Percentiles rank a stretch among this genome's conserved stretches.
Evolutionary conservation across 2,329 filamentous ascomycete genomes (phyloP).

Genomic region (Sarocladium brachiariae): DNA sequence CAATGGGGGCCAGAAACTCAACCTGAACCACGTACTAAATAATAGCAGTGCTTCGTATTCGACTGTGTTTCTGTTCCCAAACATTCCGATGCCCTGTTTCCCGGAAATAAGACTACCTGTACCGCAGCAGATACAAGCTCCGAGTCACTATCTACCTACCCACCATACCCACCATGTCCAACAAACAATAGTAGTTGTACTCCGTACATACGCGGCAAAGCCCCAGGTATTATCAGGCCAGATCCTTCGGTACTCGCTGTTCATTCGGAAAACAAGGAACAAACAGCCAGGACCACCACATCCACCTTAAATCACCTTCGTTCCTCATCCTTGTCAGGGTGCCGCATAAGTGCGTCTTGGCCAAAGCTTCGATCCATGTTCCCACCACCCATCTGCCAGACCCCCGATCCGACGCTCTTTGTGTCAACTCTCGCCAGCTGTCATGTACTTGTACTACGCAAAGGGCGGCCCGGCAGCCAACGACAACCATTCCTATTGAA

Average conservation of each 20-base stretch:
- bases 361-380: constrained; percentile 6
- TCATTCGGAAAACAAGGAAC: not conserved
- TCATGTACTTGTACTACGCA: too few relatives aligned
- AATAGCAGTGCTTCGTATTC: too few relatives aligned
- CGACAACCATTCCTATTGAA: too few relatives aligned
- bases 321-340: not conserved
- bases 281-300: not conserved
- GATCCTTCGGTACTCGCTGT: not conserved
- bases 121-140: too few relatives aligned
- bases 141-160: too few relatives aligned
- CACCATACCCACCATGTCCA: too few relatives aligned
- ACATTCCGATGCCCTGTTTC: not conserved
- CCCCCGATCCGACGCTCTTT: not conserved
- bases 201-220: too few relatives aligned
- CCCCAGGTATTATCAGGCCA: not conserved
- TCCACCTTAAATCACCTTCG: not conserved
- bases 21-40: too few relatives aligned
- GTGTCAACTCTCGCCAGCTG: not conserved
- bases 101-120: too few relatives aligned
- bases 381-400: constrained; percentile 1
- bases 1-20: too few relatives aligned
- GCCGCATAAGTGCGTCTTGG: constrained; percentile 2
- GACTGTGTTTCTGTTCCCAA: not conserved
- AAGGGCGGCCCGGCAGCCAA: too few relatives aligned
- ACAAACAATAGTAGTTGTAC: too few relatives aligned